Conservation (phyloP, 208 protist genomes). For the Sergeia podlipaevii region DNA sequence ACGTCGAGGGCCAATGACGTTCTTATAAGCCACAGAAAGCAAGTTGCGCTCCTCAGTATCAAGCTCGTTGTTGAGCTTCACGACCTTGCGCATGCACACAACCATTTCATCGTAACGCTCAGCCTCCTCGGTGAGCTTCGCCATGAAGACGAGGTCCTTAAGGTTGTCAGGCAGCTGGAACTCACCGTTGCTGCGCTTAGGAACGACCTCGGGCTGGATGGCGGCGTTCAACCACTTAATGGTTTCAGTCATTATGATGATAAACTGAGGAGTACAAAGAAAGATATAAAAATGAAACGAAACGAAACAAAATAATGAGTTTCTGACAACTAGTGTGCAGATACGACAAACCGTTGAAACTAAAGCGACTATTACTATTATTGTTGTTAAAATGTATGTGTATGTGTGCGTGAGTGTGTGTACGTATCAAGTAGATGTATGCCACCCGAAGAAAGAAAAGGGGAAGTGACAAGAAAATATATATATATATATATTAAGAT, state of each 20-base stretch:
- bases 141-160: conserved; percentile 93
- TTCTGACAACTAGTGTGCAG: too few relatives aligned
- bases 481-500: too few relatives aligned
- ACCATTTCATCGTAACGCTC: conserved; percentile 99
- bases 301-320: too few relatives aligned
- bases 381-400: too few relatives aligned
- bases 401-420: too few relatives aligned
- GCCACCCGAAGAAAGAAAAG: too few relatives aligned
- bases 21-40: conserved; percentile 99
- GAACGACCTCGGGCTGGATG: conserved; percentile 75
- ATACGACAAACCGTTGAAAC: too few relatives aligned
- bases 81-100: conserved; percentile 97
- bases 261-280: neutral
- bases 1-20: conserved; percentile 98
- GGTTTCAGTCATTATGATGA: conserved; percentile 63
- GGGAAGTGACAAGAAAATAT: too few relatives aligned
- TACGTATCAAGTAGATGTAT: too few relatives aligned
- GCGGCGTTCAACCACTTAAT: conserved; percentile 81
- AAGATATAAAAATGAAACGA: too few relatives aligned
- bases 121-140: conserved; percentile 98
- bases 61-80: conserved; percentile 95
- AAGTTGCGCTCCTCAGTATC: conserved; percentile 99
- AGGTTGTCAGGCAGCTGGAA: conserved; percentile 77
- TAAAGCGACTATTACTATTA: too few relatives aligned
- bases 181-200: conserved; percentile 53